Evolutionary conservation across 179 eudicot genomes (phyloP).

Genomic region (Silene coronaria): DNA sequence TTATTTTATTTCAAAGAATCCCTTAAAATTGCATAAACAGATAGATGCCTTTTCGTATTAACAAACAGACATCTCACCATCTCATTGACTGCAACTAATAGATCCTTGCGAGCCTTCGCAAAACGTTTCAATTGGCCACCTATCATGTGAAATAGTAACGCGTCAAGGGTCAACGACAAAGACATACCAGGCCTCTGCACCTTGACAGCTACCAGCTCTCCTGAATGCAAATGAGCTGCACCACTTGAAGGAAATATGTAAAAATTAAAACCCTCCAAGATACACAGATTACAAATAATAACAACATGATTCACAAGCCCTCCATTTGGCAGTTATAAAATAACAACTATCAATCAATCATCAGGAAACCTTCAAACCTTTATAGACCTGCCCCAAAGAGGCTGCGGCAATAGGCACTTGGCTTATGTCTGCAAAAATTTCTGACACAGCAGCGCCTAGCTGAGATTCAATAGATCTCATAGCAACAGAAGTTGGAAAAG

Average conservation of each 20-base stretch:
- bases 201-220: conserved; percentile 98
- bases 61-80: conserved; percentile 55
- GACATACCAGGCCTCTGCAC: conserved; percentile 99
- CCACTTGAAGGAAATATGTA: conserved; percentile 55
- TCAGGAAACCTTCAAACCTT: conserved; percentile 48
- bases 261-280: conserved; percentile 23
- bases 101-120: conserved; percentile 96
- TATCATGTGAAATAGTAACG: conserved; percentile 86
- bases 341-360: conserved; percentile 16
- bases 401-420: conserved; percentile 89
- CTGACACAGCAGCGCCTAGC: conserved; percentile 70
- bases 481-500: conserved; percentile 76
- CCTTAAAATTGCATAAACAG: background rate
- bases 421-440: conserved; percentile 89
- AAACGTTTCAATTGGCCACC: conserved; percentile 95
- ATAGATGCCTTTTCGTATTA: conserved; percentile 6
- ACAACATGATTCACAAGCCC: background rate
- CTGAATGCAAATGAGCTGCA: conserved; percentile 99
- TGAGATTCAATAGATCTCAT: conserved; percentile 80
- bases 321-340: background rate
- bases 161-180: conserved; percentile 80
- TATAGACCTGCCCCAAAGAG: conserved; percentile 96
- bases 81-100: conserved; percentile 94
- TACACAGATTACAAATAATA: background rate
- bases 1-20: background rate